Conservation (phyloP, 2,329 filamentous ascomycete species). For the Corinectria fuckeliana region DNA sequence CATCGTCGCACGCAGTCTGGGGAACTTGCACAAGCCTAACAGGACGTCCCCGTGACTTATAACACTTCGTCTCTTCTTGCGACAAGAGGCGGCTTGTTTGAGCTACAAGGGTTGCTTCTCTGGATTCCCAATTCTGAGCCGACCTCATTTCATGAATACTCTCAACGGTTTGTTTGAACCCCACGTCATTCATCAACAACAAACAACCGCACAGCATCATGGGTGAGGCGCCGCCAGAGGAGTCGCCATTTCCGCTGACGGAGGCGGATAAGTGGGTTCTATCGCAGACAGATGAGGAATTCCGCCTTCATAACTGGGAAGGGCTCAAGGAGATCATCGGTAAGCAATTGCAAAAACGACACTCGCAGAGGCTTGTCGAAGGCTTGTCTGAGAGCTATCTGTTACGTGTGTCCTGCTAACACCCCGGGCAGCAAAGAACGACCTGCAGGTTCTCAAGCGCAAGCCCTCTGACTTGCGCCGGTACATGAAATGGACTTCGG, state of each 20-base stretch:
- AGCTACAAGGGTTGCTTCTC: background rate
- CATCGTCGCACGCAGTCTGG: background rate
- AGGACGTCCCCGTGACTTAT: background rate
- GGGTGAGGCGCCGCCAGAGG: slow-evolving; percentile 48
- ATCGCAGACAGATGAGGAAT: slow-evolving; percentile 72
- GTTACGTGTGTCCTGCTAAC: slow-evolving; percentile 21
- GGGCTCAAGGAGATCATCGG: slow-evolving; percentile 72
- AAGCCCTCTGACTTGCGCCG: slow-evolving; percentile 79
- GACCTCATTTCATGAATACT: background rate
- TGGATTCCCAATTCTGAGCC: background rate
- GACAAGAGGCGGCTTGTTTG: background rate
- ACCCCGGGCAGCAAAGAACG: slow-evolving; percentile 53
- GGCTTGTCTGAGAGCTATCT: background rate
- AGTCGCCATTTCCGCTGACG: slow-evolving; percentile 65
- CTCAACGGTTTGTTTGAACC: background rate
- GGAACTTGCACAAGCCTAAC: background rate
- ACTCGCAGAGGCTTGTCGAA: slow-evolving; percentile 2
- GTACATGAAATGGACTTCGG: slow-evolving; percentile 79
- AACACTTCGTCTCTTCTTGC: background rate
- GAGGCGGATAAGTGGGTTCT: slow-evolving; percentile 64
- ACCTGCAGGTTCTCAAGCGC: slow-evolving; percentile 78
- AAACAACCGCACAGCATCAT: slow-evolving; percentile 39
- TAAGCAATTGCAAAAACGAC: slow-evolving; percentile 42
- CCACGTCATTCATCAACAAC: slow-evolving; percentile 1
- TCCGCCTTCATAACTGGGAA: slow-evolving; percentile 74